Evolutionary conservation across 495 filamentous ascomycete species (phyloP).

Genomic region (Aspergillus sparsus): DNA sequence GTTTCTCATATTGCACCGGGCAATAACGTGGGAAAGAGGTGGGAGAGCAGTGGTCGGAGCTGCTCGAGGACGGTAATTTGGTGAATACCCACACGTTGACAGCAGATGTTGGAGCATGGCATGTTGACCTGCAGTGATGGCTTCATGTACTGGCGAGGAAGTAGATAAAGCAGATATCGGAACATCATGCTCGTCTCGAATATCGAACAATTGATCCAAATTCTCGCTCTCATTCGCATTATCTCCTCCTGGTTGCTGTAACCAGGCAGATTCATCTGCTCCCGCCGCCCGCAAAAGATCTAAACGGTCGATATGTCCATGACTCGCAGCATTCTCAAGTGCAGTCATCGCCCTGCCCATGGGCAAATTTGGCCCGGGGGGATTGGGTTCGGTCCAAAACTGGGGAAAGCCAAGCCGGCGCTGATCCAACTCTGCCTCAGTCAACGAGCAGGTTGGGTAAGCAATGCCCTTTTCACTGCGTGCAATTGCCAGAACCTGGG

Average conservation of each 20-base stretch:
- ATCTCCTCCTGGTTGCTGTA: background rate
- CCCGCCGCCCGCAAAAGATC: slow-evolving; percentile 14
- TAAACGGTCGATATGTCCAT: slow-evolving; percentile 1
- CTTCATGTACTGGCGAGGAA: slow-evolving; percentile 19
- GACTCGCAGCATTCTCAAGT: slow-evolving; percentile 19
- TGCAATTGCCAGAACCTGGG: slow-evolving; percentile 2
- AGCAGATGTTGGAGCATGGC: slow-evolving; percentile 14
- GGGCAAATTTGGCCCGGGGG: slow-evolving; percentile 14
- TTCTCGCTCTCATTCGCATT: background rate
- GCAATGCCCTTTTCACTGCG: slow-evolving; percentile 1
- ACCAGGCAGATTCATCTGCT: slow-evolving; percentile 21
- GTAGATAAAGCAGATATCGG: slow-evolving; percentile 14
- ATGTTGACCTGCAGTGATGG: slow-evolving; percentile 13
- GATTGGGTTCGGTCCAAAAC: slow-evolving; percentile 26
- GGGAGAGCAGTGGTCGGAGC: slow-evolving; percentile 18
- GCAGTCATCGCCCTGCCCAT: slow-evolving; percentile 13
- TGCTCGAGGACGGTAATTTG: slow-evolving; percentile 15
- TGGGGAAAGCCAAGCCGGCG: slow-evolving; percentile 18
- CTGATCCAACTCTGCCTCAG: slow-evolving; percentile 20
- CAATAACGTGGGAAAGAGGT: slow-evolving; percentile 14
- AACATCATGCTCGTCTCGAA: background rate
- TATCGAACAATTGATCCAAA: background rate
- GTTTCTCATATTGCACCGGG: slow-evolving; percentile 13
- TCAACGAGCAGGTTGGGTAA: slow-evolving; percentile 17
- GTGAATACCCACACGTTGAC: slow-evolving; percentile 3